Conservation (phyloP, 1,284 basidiomycete species). For the Coniferiporia sulphurascens region DNA sequence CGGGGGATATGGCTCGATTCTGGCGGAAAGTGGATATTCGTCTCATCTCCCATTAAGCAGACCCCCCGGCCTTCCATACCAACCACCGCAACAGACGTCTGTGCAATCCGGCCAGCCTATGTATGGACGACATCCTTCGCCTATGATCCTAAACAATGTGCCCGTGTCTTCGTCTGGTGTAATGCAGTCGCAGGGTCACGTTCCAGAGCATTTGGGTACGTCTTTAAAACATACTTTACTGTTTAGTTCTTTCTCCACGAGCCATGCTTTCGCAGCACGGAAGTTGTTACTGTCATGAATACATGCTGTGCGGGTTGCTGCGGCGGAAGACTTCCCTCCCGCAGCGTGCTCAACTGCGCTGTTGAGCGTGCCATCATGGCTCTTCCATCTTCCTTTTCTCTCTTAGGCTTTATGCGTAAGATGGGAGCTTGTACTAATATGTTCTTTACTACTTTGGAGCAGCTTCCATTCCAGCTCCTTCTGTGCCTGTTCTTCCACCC, state of each 20-base stretch:
- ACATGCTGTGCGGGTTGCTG: not conserved
- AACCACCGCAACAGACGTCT: conserved; percentile 5
- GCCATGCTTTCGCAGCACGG: conserved; percentile 74
- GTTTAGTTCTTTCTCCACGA: conserved; percentile 25
- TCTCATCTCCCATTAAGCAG: conserved; percentile 15
- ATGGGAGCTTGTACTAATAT: conserved; percentile 9
- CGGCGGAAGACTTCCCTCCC: not conserved
- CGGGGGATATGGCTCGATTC: conserved; percentile 5
- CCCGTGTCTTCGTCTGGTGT: conserved; percentile 2
- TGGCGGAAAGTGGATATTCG: conserved; percentile 18
- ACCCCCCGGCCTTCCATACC: conserved; percentile 11
- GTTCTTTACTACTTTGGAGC: conserved; percentile 3
- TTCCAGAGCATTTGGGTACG: conserved; percentile 15
- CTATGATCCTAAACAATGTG: conserved; percentile 1
- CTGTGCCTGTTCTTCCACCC: conserved; percentile 22
- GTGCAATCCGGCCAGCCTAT: not conserved
- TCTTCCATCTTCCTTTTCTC: not conserved
- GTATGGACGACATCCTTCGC: conserved; percentile 1
- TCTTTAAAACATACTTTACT: not conserved
- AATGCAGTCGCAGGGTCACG: conserved; percentile 5
- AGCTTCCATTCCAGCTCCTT: not conserved
- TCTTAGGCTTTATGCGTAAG: conserved; percentile 2
- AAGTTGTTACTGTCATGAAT: conserved; percentile 13
- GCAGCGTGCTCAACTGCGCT: not conserved
- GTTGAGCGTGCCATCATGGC: not conserved